A percentile compares a stretch with the other conserved stretches of the same genome.
Evolutionary conservation across 2,329 filamentous ascomycete genomes (phyloP).

Genomic region (Pseudohalonectria lignicola): DNA sequence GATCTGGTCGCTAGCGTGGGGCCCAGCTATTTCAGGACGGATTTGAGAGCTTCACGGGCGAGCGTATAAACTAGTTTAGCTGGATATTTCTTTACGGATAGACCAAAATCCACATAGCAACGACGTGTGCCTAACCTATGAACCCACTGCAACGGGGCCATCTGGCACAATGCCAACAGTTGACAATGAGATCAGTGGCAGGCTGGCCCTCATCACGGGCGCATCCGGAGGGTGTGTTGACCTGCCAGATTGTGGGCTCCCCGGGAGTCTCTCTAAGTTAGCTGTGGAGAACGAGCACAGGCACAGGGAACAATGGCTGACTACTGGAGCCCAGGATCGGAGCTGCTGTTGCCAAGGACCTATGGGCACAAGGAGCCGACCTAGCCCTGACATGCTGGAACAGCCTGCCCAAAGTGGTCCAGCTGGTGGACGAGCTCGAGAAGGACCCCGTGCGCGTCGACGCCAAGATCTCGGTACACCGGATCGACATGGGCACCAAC

Average conservation of each 20-base stretch:
- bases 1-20: too few relatives aligned
- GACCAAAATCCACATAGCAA: too few relatives aligned
- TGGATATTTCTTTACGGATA: too few relatives aligned
- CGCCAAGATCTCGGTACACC: constrained; percentile 36
- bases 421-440: constrained; percentile 14
- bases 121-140: too few relatives aligned
- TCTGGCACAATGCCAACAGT: constrained; percentile 1
- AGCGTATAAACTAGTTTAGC: too few relatives aligned
- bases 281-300: background rate
- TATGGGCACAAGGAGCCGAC: constrained; percentile 21
- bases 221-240: constrained; percentile 2
- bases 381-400: constrained; percentile 20
- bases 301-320: background rate
- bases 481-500: constrained; percentile 42
- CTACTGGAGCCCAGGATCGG: constrained; percentile 18
- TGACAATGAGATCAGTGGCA: constrained; percentile 1
- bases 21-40: too few relatives aligned
- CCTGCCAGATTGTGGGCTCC: background rate
- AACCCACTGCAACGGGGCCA: too few relatives aligned
- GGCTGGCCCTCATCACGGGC: constrained; percentile 1
- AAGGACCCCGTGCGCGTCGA: constrained; percentile 7
- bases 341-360: constrained; percentile 18
- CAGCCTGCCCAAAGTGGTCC: constrained; percentile 15
- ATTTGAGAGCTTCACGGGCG: too few relatives aligned
- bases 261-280: too few relatives aligned